phyloP scores from a whole-genome alignment of 2,329 filamentous ascomycete species.

The Fusarium circinatum region DNA sequence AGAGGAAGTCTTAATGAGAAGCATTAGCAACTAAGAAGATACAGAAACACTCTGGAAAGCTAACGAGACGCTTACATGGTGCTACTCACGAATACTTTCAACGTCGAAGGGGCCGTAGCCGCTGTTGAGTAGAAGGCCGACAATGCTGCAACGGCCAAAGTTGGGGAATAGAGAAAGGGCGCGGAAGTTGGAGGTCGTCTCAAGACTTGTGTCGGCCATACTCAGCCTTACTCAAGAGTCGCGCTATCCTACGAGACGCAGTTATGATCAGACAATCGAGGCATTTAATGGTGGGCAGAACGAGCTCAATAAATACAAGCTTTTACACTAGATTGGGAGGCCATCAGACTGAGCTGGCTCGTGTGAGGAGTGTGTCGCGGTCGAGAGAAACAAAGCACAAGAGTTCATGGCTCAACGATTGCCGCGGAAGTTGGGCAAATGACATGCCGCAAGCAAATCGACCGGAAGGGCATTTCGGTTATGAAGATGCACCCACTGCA shows the following conservation, averaged over 20 bases:
- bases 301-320: neutral
- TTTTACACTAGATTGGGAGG: fast-evolving
- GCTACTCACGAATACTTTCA: no score
- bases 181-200: neutral
- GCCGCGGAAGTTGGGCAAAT: neutral
- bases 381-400: neutral
- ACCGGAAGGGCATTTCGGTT: neutral
- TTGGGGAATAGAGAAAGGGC: fast-evolving
- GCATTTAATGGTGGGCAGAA: fast-evolving
- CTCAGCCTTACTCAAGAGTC: fast-evolving
- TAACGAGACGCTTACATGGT: no score
- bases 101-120: fast-evolving
- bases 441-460: fast-evolving
- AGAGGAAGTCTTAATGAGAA: no score
- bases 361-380: neutral
- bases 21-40: no score
- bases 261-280: neutral
- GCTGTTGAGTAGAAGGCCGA: fast-evolving
- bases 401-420: neutral
- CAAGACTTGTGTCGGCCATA: fast-evolving
- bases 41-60: no score
- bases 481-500: neutral
- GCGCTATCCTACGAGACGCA: fast-evolving
- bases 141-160: neutral
- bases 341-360: fast-evolving